These are phyloP conservation scores for Neophaeococcomyces aloes DNA, from an alignment of 2,329 filamentous ascomycete species.

Conservation along the genomic window DNA sequence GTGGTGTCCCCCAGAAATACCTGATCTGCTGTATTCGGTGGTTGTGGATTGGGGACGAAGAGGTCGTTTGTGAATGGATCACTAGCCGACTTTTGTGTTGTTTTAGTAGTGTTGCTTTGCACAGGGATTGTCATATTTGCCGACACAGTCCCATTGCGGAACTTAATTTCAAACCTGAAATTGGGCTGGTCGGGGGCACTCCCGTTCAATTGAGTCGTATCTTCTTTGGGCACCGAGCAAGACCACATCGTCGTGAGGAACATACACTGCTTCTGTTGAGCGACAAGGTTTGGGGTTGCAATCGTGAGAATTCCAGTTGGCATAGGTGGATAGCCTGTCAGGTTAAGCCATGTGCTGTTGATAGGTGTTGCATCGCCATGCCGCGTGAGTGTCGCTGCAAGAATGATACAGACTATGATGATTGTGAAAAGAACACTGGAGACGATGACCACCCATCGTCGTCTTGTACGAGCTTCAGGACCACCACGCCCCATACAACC, in stretches of 20 bases:
- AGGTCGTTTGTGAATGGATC: constrained; percentile 27
- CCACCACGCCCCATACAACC: constrained; percentile 56
- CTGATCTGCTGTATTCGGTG: constrained; percentile 54
- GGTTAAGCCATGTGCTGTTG: constrained; percentile 62
- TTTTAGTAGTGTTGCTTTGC: constrained; percentile 28
- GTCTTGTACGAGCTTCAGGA: constrained; percentile 52
- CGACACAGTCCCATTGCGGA: constrained; percentile 43
- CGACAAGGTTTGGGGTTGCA: constrained; percentile 57
- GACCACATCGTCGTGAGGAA: constrained; percentile 69
- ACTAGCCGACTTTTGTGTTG: constrained; percentile 24
- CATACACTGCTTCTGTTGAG: constrained; percentile 59
- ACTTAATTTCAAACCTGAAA: constrained; percentile 65
- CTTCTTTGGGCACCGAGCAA: constrained; percentile 70
- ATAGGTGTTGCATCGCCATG: constrained; percentile 33
- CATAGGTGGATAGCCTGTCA: constrained; percentile 77
- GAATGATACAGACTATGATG: constrained; percentile 37
- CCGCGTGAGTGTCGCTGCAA: constrained; percentile 48
- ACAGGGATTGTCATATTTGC: constrained; percentile 51
- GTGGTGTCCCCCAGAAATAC: constrained; percentile 77
- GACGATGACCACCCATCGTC: constrained; percentile 47
- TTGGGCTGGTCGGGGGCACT: constrained; percentile 61
- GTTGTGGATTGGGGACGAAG: constrained; percentile 36
- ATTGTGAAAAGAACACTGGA: constrained; percentile 41
- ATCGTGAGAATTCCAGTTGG: constrained; percentile 74
- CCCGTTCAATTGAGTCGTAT: constrained; percentile 53